These are phyloP conservation scores for Lachnellula cervina DNA, from an alignment of 2,329 filamentous ascomycete genomes.

Conservation along the genomic window DNA sequence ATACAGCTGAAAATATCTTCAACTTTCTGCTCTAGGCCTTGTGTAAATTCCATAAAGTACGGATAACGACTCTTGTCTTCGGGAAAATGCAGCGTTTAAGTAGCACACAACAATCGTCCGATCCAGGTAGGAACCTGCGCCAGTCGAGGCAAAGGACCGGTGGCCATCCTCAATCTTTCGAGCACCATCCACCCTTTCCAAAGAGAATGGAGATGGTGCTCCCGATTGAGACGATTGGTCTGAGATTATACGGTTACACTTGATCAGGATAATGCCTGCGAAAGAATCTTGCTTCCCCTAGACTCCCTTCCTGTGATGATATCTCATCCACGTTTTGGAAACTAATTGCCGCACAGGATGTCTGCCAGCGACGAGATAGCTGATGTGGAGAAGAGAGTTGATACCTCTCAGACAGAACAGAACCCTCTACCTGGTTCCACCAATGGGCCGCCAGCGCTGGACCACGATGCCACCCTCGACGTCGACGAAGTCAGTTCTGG, in stretches of 20 bases:
- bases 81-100: conserved; percentile 20
- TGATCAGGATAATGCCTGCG: conserved; percentile 99
- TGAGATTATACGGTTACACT: conserved; percentile 93
- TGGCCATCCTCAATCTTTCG: conserved; percentile 11
- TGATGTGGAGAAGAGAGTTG: conserved; percentile 20
- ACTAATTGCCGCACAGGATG: conserved; percentile 16
- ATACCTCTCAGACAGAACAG: background rate
- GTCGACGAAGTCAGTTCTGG: conserved; percentile 6
- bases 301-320: conserved; percentile 5
- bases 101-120: conserved; percentile 14
- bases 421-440: background rate
- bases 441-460: background rate
- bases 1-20: too few species aligned
- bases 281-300: conserved; percentile 83
- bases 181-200: conserved; percentile 8
- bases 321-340: conserved; percentile 18
- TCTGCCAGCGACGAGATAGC: conserved; percentile 12
- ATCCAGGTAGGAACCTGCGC: conserved; percentile 22
- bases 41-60: conserved; percentile 5
- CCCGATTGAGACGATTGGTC: conserved; percentile 35
- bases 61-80: background rate
- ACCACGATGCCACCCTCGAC: conserved; percentile 12
- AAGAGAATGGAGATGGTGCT: conserved; percentile 8
- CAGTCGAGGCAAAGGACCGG: conserved; percentile 22
- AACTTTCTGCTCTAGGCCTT: too few species aligned